phyloP scores from a whole-genome alignment of 2,329 filamentous ascomycete genomes.

The Tolypocladium cylindrosporum region DNA sequence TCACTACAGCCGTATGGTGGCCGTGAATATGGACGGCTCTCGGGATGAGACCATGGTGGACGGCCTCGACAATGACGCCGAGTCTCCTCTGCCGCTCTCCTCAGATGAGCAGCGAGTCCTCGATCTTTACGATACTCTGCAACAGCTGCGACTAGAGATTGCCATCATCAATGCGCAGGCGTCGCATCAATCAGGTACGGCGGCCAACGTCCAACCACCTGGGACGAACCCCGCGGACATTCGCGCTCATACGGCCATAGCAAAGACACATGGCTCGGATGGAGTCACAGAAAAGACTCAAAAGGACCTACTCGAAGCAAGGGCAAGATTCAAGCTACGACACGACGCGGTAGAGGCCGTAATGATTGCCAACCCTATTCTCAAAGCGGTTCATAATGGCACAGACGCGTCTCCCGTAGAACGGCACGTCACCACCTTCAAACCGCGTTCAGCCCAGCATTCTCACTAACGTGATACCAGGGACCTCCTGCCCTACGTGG shows the following conservation, averaged over 20 bases:
- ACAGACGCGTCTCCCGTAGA: constrained; percentile 56
- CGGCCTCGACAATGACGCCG: constrained; percentile 20
- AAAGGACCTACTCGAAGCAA: constrained; percentile 57
- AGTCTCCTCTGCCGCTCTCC: constrained; percentile 43
- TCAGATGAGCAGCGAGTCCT: constrained; percentile 57
- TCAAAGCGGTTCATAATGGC: constrained; percentile 67
- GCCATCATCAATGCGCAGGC: constrained; percentile 49
- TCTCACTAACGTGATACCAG: constrained; percentile 26
- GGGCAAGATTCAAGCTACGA: constrained; percentile 58
- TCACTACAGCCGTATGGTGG: background rate
- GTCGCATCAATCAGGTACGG: constrained; percentile 23
- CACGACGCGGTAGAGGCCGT: constrained; percentile 60
- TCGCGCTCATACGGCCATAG: constrained; percentile 4
- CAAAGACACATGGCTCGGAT: constrained; percentile 26
- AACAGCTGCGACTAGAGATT: constrained; percentile 62
- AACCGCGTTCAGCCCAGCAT: background rate
- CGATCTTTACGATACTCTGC: constrained; percentile 59
- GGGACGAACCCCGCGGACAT: background rate
- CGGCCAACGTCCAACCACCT: background rate
- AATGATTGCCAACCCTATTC: constrained; percentile 61
- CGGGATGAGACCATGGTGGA: constrained; percentile 17
- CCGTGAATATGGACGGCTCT: constrained; percentile 16
- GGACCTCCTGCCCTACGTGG: constrained; percentile 55
- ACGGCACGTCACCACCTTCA: constrained; percentile 38
- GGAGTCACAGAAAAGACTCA: constrained; percentile 49